Conservation (phyloP, 257 asterid species). For the Solanum bulbocastanum region DNA sequence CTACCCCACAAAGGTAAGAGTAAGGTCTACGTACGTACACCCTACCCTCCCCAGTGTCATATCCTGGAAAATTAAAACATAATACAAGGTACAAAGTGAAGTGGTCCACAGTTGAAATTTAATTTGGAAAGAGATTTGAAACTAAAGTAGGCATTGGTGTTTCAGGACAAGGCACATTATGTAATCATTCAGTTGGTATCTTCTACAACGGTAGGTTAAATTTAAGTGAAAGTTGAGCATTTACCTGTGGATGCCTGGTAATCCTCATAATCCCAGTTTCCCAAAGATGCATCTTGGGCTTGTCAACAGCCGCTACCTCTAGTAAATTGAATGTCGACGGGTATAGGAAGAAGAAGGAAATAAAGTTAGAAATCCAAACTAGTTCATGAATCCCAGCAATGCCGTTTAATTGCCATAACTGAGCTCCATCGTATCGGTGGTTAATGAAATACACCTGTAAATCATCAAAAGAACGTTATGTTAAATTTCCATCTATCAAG, state of each 20-base stretch:
- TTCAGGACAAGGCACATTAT: not conserved
- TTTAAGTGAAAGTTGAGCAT: not conserved
- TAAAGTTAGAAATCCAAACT: slow-evolving; percentile 60
- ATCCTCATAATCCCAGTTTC: slow-evolving; percentile 98
- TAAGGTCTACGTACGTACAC: not conserved
- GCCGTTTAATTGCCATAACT: slow-evolving; percentile 89
- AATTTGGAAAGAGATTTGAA: not conserved
- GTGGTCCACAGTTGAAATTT: not conserved
- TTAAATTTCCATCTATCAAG: not conserved
- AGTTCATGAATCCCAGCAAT: slow-evolving; percentile 64
- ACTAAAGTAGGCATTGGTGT: not conserved
- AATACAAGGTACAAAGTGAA: not conserved
- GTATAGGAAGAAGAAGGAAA: slow-evolving; percentile 81
- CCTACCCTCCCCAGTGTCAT: not conserved
- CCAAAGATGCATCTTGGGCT: slow-evolving; percentile 98
- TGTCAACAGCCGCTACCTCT: slow-evolving; percentile 97
- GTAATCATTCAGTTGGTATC: not conserved
- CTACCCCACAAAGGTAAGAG: not conserved
- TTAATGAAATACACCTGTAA: slow-evolving; percentile 84
- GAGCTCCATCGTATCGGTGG: slow-evolving; percentile 95
- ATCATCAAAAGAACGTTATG: not conserved
- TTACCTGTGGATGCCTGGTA: slow-evolving; percentile 97
- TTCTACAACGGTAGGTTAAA: not conserved
- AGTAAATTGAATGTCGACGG: slow-evolving; percentile 91
- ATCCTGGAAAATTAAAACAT: not conserved